Percentiles rank a stretch among this genome's conserved stretches.
Evolutionary conservation across 805 yeast species (phyloP).

Genomic region (Myxozyma kluyveri): DNA sequence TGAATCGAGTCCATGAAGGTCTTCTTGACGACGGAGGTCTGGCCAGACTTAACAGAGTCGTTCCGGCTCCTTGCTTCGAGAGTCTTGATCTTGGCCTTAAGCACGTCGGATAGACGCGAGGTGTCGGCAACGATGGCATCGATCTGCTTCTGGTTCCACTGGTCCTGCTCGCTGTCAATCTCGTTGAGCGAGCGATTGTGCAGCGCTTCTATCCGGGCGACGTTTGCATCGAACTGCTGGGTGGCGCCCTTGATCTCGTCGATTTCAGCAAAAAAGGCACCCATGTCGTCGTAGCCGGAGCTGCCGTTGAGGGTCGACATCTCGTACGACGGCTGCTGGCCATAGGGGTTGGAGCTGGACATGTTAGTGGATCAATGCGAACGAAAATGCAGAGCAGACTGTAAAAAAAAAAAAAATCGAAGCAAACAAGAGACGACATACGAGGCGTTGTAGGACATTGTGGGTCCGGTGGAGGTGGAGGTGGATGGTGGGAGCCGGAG

Average conservation of each 20-base stretch:
- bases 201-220: conserved; percentile 65
- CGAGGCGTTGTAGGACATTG: conserved; percentile 10
- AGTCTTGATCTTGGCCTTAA: conserved; percentile 72
- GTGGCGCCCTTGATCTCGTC: conserved; percentile 66
- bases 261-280: conserved; percentile 60
- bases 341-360: not conserved
- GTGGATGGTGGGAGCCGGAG: not conserved
- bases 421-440: not conserved
- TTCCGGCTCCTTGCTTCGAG: conserved; percentile 52
- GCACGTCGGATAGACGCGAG: conserved; percentile 66
- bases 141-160: conserved; percentile 66
- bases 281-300: conserved; percentile 23
- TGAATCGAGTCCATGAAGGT: conserved; percentile 83
- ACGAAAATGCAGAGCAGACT: not conserved
- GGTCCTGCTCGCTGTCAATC: conserved; percentile 61
- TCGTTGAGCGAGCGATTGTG: conserved; percentile 72
- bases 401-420: not conserved
- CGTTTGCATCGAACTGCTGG: conserved; percentile 65
- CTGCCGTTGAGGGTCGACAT: conserved; percentile 18
- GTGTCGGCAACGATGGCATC: conserved; percentile 78
- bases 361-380: too few species aligned
- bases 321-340: conserved; percentile 14
- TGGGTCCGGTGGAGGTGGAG: not conserved
- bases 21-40: conserved; percentile 83
- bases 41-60: conserved; percentile 80